phyloP scores from a whole-genome alignment of 2,329 filamentous ascomycete species.

The Ophiocordyceps australis region DNA sequence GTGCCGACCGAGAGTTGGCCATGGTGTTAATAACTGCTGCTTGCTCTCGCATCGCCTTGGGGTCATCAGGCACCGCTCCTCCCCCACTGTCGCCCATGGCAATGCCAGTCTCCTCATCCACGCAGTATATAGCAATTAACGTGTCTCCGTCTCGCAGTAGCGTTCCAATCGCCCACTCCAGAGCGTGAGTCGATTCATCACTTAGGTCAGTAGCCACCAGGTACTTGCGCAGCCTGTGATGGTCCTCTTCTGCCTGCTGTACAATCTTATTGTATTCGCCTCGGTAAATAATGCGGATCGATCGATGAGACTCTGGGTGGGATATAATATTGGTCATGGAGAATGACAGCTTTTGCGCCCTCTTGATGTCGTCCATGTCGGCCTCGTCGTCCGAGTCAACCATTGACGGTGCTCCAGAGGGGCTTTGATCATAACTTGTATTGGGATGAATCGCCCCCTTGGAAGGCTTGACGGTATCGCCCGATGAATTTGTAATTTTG shows the following conservation, averaged over 20 bases:
- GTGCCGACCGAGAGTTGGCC: constrained; percentile 18
- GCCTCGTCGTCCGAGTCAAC: constrained; percentile 77
- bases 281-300: constrained; percentile 76
- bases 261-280: constrained; percentile 68
- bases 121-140: constrained; percentile 79
- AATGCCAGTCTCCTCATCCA: constrained; percentile 70
- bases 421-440: constrained; percentile 63
- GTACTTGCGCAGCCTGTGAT: constrained; percentile 71
- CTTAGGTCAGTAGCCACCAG: constrained; percentile 91
- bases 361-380: constrained; percentile 67
- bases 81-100: constrained; percentile 23
- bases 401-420: constrained; percentile 34
- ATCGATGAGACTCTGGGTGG: constrained; percentile 58
- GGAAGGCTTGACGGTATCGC: constrained; percentile 35
- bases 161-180: constrained; percentile 96
- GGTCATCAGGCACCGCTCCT: constrained; percentile 49
- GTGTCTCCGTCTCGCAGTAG: constrained; percentile 90
- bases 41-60: constrained; percentile 58
- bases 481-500: constrained; percentile 42
- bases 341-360: constrained; percentile 70
- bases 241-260: constrained; percentile 59
- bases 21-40: constrained; percentile 53
- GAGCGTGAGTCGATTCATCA: constrained; percentile 81
- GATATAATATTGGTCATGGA: constrained; percentile 65
- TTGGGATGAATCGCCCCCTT: constrained; percentile 56